Base-by-base conservation (phyloP, 352 stramenopile genomes). In the Pythium phragmitis region DNA sequence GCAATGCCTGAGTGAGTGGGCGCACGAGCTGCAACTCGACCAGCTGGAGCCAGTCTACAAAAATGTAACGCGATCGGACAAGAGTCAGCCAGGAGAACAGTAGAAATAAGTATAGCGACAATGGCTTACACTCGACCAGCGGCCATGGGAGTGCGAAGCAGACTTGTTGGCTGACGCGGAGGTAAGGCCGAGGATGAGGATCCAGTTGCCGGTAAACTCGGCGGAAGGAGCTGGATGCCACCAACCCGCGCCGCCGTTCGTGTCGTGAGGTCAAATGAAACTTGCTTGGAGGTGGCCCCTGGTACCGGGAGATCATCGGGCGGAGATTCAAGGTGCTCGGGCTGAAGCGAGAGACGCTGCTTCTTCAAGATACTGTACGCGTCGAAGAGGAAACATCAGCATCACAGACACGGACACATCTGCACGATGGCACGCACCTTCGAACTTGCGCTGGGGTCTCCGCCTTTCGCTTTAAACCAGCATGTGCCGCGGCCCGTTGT, bases 291-390 rank as follows among this genome's bases (percentile, higher is more conserved):
- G 26, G 26, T 30, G 7, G 61, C n/a, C 46, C 47, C 33, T 56
- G 19, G 0, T 46, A 23, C n/a, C 48, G 67, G 52, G 23, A 45
- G 48, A 30, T 46, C 19, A 21, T 37, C 64, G 3, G 30, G 48
- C 11, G 54, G 54, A 14, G 28, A 66, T 30, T 16, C 21, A 6
- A 42, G 21, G 41, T 68, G 13, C 1, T 46, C 1, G 14, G 59
- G 62, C 39, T 70, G 63, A 8, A 70, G 43, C 52, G 63, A 70
- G 1, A 74, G 36, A 7, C 77, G 68, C 53, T 77, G 77, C 61
- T 89, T 90, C 65, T 92, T 92, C 2, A 92, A 71, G 53, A 92
- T 92, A 64, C 83, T 92, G 42, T 4, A 14, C 4, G 7, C 19
- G 50, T 19, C 13, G 11, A 21, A 12, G 21, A 30, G 41, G 49